Base-by-base conservation (phyloP, 257 asterid species). In the Salvia miltiorrhiza region DNA sequence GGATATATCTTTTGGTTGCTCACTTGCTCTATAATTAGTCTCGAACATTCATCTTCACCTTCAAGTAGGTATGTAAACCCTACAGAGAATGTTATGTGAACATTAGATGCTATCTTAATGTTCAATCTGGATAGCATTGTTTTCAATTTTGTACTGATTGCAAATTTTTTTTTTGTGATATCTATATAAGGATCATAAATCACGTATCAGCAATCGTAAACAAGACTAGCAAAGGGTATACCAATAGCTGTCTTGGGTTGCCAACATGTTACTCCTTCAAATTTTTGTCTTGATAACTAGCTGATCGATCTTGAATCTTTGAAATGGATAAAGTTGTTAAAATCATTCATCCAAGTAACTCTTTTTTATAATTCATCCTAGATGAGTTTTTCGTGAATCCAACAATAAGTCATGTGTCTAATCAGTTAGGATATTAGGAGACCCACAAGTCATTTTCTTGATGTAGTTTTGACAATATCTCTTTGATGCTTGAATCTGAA, bases 401-500 rank as follows among this genome's bases (percentile, higher is more conserved):
- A 50, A 35, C 47, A 11, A 13, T 65, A 20, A 16, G 45, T 7
- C 30, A 20, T 53, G 71, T 24, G 12, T 52, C 50, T 41, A 50
- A 33, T 50, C 5, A 24, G 63, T 56, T 56, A 39, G 63, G 54
- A 48, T 32, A 67, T n/a, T 21, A 11, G 2, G 5, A 26, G n/a
- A 54, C 16, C 39, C 8, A 41, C 28, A 44, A 7, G 24, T 67
- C 43, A 12, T 43, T 39, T 13, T 17, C 17, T 14, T 64, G 47
- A 16, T 56, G 12, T 50, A 21, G 19, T 35, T 32, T 43, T 55
- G 13, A 28, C 14, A 26, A 4, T 55, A 33, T 0, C 44, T 24
- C 5, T 69, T 39, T 26, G 47, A 44, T 62, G 45, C 45, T 37
- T 72, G 8, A 14, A 23, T 61, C 14, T 75, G 30, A 63, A 78